Conservation (phyloP, 306 rosid genomes). For the Trifolium pratense region DNA sequence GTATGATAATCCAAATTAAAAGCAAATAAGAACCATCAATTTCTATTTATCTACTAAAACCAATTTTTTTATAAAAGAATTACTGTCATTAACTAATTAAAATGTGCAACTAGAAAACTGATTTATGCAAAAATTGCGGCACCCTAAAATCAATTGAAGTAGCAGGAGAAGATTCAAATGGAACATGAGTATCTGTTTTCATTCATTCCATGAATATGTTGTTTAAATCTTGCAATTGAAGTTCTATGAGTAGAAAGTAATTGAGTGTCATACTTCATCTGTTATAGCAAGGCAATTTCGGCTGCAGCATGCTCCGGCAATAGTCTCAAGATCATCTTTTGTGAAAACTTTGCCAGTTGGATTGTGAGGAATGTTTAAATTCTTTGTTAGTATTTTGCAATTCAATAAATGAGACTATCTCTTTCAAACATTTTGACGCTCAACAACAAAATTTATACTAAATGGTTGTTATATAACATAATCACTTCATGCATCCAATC, state of each 20-base stretch:
- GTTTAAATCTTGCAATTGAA: conserved; percentile 27
- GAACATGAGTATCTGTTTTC: conserved; percentile 18
- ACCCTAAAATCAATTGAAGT: conserved; percentile 1
- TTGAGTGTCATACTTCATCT: conserved; percentile 74
- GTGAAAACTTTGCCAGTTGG: conserved; percentile 95
- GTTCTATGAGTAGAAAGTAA: conserved; percentile 29
- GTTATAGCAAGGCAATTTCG: conserved; percentile 73
- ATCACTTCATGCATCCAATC: conserved; percentile 14
- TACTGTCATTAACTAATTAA: background rate
- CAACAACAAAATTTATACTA: background rate
- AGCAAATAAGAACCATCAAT: conserved; percentile 4
- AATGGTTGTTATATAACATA: background rate
- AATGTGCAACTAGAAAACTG: background rate
- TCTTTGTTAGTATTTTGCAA: conserved; percentile 44
- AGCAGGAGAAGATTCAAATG: conserved; percentile 18
- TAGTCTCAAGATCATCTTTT: conserved; percentile 72
- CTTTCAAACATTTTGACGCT: conserved; percentile 30
- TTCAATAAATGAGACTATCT: conserved; percentile 40
- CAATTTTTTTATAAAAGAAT: background rate
- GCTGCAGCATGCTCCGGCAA: conserved; percentile 70
- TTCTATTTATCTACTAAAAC: conserved; percentile 7
- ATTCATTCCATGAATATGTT: conserved; percentile 25
- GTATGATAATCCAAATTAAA: conserved; percentile 16
- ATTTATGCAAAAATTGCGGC: conserved; percentile 7
- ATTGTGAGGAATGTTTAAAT: conserved; percentile 80